Evolutionary conservation across 2,329 filamentous ascomycete species (phyloP).

Genomic region (Neofusicoccum umdonicola): DNA sequence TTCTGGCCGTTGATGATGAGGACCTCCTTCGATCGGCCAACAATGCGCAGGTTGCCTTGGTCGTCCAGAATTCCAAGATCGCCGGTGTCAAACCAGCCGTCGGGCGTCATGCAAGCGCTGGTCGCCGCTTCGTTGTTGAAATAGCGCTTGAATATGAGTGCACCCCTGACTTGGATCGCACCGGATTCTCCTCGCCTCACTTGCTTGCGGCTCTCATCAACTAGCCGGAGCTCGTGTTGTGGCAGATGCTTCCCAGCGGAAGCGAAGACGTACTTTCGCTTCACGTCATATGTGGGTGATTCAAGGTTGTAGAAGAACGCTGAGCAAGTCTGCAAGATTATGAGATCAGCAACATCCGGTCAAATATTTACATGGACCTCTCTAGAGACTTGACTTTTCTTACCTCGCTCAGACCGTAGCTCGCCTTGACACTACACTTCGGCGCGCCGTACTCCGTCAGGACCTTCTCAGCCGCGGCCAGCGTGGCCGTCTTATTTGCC

Average conservation of each 20-base stretch:
- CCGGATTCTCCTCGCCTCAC: not conserved
- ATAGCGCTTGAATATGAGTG: conserved; percentile 43
- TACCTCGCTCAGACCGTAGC: conserved; percentile 16
- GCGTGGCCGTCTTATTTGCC: conserved; percentile 41
- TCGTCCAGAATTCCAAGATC: conserved; percentile 27
- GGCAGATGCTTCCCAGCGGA: conserved; percentile 34
- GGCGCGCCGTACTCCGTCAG: conserved; percentile 34
- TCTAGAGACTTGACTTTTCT: not conserved
- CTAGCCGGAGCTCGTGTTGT: conserved; percentile 9
- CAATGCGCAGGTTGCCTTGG: conserved; percentile 22
- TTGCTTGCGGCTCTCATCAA: not conserved
- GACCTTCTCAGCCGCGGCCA: conserved; percentile 26
- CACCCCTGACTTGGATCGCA: conserved; percentile 23
- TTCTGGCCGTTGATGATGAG: conserved; percentile 32
- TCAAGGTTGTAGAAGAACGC: conserved; percentile 37
- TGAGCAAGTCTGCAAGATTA: conserved; percentile 5
- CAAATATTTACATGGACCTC: too few relatives aligned
- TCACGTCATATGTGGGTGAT: conserved; percentile 43
- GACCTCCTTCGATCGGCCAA: conserved; percentile 27
- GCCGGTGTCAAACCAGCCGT: conserved; percentile 30
- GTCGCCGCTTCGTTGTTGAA: conserved; percentile 31
- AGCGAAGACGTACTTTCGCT: conserved; percentile 29
- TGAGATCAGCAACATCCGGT: not conserved
- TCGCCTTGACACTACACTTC: conserved; percentile 11
- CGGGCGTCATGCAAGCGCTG: conserved; percentile 22